A percentile compares a stretch with the other conserved stretches of the same genome.
Conservation (phyloP, 2,329 filamentous ascomycete genomes). For the Pseudogymnoascus sp. region DNA sequence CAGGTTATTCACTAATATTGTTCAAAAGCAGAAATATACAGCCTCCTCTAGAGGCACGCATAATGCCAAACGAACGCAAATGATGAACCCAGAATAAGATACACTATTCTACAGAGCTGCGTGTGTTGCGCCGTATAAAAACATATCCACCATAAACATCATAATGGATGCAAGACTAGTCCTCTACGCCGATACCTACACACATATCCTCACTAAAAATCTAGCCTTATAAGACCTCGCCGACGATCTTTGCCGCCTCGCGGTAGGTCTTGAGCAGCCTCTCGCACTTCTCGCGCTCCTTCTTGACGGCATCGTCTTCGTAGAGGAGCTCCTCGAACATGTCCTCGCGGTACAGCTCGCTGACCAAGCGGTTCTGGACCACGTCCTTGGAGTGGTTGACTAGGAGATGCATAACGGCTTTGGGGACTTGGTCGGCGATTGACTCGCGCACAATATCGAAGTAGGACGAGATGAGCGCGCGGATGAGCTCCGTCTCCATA, state of each 20-base stretch:
- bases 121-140: slow-evolving; percentile 6
- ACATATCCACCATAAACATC: slow-evolving; percentile 6
- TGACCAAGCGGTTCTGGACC: slow-evolving; percentile 93
- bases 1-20: neutral
- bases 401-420: slow-evolving; percentile 96
- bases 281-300: slow-evolving; percentile 97
- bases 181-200: slow-evolving; percentile 8
- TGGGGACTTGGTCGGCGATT: slow-evolving; percentile 97
- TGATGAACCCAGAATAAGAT: slow-evolving; percentile 1
- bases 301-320: slow-evolving; percentile 95
- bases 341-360: slow-evolving; percentile 85
- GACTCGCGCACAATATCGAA: slow-evolving; percentile 98
- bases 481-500: slow-evolving; percentile 95
- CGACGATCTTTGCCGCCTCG: slow-evolving; percentile 95
- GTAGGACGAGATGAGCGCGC: slow-evolving; percentile 92
- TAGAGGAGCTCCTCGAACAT: slow-evolving; percentile 90
- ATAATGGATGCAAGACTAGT: neutral
- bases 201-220: neutral
- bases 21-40: neutral
- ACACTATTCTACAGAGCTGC: slow-evolving; percentile 8
- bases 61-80: neutral
- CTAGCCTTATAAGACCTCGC: slow-evolving; percentile 69
- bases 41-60: neutral
- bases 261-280: slow-evolving; percentile 90
- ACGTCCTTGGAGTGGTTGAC: slow-evolving; percentile 98